These are phyloP conservation scores for Solanum tacnaense DNA, from an alignment of 257 asterid genomes.

Conservation along the genomic window DNA sequence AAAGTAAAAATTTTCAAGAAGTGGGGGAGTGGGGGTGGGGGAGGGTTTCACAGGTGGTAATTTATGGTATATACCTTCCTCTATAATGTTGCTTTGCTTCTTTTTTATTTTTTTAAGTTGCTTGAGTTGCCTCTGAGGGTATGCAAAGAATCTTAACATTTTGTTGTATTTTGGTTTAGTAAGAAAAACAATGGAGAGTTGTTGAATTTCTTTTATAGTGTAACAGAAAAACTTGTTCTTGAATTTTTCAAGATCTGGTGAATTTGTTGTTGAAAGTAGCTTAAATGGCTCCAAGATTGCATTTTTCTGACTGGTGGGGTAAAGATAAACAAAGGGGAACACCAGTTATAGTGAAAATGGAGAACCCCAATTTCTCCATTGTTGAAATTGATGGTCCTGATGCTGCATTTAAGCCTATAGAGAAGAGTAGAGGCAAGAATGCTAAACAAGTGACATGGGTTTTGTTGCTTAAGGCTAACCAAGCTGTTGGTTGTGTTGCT, in stretches of 20 bases:
- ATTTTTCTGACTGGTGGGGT: conserved; percentile 39
- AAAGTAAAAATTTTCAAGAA: background rate
- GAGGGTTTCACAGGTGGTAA: background rate
- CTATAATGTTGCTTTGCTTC: conserved; percentile 19
- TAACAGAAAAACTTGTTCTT: background rate
- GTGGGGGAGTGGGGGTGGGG: background rate
- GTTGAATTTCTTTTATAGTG: conserved; percentile 1
- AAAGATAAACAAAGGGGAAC: conserved; percentile 29
- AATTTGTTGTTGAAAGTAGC: background rate
- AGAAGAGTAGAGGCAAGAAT: conserved; percentile 47
- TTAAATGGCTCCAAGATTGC: conserved; percentile 55
- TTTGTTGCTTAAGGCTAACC: conserved; percentile 52
- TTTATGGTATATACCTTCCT: conserved; percentile 43
- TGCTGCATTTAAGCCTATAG: conserved; percentile 55
- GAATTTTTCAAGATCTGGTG: background rate
- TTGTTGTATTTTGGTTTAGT: background rate
- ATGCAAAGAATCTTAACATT: conserved; percentile 39
- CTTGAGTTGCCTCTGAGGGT: conserved; percentile 30
- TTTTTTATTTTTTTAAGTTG: conserved; percentile 6
- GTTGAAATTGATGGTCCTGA: conserved; percentile 65
- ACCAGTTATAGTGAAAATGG: conserved; percentile 65
- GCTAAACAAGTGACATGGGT: conserved; percentile 66
- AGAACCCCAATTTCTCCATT: conserved; percentile 52
- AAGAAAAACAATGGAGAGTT: conserved; percentile 5
- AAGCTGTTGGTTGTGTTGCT: conserved; percentile 55